Evolutionary conservation across 164 flowering plant genomes (phyloP).

Genomic region (Magnolia sinica): DNA sequence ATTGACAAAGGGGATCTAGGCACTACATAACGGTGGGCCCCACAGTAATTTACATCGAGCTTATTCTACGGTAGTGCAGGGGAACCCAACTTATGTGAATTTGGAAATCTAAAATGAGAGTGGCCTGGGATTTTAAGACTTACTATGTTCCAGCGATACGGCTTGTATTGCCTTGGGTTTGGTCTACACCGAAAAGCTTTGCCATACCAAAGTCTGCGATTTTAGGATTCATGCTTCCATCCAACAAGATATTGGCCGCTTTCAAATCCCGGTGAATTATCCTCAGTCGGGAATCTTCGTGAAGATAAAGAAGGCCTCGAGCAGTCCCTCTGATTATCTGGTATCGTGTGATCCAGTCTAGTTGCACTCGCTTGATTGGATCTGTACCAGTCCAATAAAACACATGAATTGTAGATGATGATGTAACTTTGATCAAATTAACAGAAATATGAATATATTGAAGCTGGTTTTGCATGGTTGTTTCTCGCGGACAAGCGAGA

Average conservation of each 20-base stretch:
- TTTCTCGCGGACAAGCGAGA: too few relatives aligned
- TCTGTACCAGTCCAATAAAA: constrained; percentile 3
- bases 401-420: not conserved
- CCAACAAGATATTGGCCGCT: constrained; percentile 32
- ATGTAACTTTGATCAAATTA: too few relatives aligned
- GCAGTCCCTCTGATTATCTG: constrained; percentile 24
- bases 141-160: constrained; percentile 30
- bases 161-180: constrained; percentile 16
- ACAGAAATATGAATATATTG: too few relatives aligned
- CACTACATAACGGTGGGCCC: not conserved
- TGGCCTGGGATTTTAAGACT: constrained; percentile 3
- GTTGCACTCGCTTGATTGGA: not conserved
- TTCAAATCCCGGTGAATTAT: constrained; percentile 35
- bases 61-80: too few relatives aligned
- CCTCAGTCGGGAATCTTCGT: constrained; percentile 18
- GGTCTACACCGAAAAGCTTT: constrained; percentile 18
- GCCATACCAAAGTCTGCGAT: constrained; percentile 43
- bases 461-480: too few relatives aligned
- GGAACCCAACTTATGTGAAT: not conserved
- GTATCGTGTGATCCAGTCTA: constrained; percentile 16
- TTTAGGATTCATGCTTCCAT: constrained; percentile 26
- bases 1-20: not conserved
- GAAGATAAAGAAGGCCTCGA: constrained; percentile 29
- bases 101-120: not conserved
- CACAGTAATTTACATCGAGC: too few relatives aligned